These are phyloP conservation scores for Phytophthora macrochlamydospora DNA, from an alignment of 352 stramenopile species.

Conservation along the genomic window DNA sequence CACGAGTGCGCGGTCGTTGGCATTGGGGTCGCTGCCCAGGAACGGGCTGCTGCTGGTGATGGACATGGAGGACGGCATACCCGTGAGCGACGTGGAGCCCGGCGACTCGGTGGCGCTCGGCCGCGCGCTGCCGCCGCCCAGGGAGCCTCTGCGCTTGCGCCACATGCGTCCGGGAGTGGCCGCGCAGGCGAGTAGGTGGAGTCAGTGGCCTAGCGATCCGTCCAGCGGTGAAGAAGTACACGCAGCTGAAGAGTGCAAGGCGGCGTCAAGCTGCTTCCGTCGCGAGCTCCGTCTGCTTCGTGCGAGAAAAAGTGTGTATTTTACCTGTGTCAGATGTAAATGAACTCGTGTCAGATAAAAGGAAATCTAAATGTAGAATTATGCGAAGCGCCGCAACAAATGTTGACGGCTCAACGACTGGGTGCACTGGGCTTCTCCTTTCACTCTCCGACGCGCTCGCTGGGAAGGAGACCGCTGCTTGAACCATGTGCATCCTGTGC, in stretches of 20 bases:
- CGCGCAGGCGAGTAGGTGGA: neutral
- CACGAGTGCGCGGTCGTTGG: conserved; percentile 61
- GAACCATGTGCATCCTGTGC: conserved; percentile 69
- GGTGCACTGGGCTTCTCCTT: neutral
- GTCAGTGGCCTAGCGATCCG: neutral
- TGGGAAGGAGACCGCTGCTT: neutral
- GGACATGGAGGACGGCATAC: conserved; percentile 44
- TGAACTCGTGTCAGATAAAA: too few species aligned
- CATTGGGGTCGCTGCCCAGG: conserved; percentile 60
- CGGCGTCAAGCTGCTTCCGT: neutral
- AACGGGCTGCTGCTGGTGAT: conserved; percentile 54
- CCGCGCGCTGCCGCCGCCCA: conserved; percentile 38
- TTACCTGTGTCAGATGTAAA: too few species aligned
- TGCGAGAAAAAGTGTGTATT: neutral
- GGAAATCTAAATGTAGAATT: too few species aligned
- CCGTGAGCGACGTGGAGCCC: conserved; percentile 44
- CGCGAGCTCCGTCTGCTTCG: neutral
- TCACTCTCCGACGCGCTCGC: conserved; percentile 13
- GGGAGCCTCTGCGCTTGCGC: conserved; percentile 60
- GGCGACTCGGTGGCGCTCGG: conserved; percentile 32
- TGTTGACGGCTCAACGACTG: neutral
- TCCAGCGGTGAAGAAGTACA: neutral
- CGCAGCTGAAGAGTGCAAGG: neutral
- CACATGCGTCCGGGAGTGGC: conserved; percentile 38
- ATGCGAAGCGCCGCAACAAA: too few species aligned